Percentiles rank a stretch among this genome's conserved stretches.
Evolutionary conservation across 768 basidiomycete species (phyloP).

Genomic region (Cubamyces lactineus): DNA sequence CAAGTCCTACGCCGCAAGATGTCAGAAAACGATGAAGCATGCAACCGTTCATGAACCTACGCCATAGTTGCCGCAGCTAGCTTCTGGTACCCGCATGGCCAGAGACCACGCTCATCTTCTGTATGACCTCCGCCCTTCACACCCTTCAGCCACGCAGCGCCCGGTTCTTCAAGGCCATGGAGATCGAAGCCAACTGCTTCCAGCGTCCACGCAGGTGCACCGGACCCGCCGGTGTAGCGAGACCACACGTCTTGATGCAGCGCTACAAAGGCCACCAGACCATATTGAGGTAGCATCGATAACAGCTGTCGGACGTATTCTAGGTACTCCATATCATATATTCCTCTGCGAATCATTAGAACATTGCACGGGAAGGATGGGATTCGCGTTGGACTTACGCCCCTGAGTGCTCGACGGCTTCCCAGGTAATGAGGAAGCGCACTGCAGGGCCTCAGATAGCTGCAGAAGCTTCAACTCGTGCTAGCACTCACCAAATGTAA

Average conservation of each 20-base stretch:
- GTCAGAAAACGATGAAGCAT: neutral
- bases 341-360: constrained; percentile 52
- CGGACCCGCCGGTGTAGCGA: constrained; percentile 91
- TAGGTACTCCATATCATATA: constrained; percentile 85
- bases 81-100: constrained; percentile 95
- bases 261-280: constrained; percentile 73
- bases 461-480: neutral
- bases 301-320: constrained; percentile 74
- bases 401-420: constrained; percentile 92
- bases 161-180: constrained; percentile 73
- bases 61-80: constrained; percentile 93
- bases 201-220: constrained; percentile 96
- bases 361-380: neutral
- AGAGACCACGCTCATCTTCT: constrained; percentile 80
- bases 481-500: constrained; percentile 76
- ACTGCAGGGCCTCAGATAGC: constrained; percentile 47
- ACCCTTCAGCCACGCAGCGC: constrained; percentile 86
- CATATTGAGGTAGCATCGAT: constrained; percentile 70
- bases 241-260: constrained; percentile 98
- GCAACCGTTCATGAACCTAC: constrained; percentile 46
- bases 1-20: constrained; percentile 60
- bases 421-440: constrained; percentile 95
- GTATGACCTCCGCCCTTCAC: constrained; percentile 75
- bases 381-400: constrained; percentile 58
- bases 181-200: constrained; percentile 86